These are phyloP conservation scores for Aspergillus pseudoviridinutans DNA, from an alignment of 2,329 filamentous ascomycete species.

Conservation along the genomic window DNA sequence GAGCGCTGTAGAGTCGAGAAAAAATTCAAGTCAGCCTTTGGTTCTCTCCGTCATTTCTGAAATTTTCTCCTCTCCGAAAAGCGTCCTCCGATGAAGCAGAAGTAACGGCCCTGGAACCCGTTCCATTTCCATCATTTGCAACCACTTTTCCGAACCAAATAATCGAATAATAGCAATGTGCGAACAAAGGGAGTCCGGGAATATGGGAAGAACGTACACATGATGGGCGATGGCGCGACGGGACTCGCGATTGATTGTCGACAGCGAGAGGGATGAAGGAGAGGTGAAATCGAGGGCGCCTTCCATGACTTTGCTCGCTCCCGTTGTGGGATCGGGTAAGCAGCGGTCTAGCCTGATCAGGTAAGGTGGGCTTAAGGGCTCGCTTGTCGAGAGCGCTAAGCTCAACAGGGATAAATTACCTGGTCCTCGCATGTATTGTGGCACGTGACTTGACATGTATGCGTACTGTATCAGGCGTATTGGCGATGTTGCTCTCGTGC, in stretches of 20 bases:
- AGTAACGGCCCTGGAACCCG: background rate
- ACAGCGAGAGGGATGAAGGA: conserved; percentile 36
- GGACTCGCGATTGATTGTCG: conserved; percentile 39
- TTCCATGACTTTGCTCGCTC: conserved; percentile 28
- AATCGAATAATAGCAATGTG: conserved; percentile 6
- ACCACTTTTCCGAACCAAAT: background rate
- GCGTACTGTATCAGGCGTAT: background rate
- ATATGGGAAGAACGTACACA: conserved; percentile 41
- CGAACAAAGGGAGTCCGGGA: conserved; percentile 10
- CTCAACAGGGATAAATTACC: conserved; percentile 4
- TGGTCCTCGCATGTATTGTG: background rate
- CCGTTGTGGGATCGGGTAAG: conserved; percentile 41
- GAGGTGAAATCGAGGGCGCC: conserved; percentile 29
- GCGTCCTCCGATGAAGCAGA: too few species aligned
- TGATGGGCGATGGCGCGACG: conserved; percentile 45
- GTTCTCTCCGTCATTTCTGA: conserved; percentile 2
- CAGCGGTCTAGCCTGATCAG: conserved; percentile 26
- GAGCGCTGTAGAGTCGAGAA: conserved; percentile 39
- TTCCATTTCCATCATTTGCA: background rate
- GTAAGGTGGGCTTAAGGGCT: conserved; percentile 29
- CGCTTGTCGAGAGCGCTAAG: conserved; percentile 29
- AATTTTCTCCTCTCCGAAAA: background rate
- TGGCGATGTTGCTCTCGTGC: too few species aligned
- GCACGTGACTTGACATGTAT: background rate
- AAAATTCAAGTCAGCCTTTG: conserved; percentile 21